A percentile compares a stretch with the other conserved stretches of the same genome.
Conservation (phyloP, 2,329 filamentous ascomycete genomes). For the Fusarium sp. region DNA sequence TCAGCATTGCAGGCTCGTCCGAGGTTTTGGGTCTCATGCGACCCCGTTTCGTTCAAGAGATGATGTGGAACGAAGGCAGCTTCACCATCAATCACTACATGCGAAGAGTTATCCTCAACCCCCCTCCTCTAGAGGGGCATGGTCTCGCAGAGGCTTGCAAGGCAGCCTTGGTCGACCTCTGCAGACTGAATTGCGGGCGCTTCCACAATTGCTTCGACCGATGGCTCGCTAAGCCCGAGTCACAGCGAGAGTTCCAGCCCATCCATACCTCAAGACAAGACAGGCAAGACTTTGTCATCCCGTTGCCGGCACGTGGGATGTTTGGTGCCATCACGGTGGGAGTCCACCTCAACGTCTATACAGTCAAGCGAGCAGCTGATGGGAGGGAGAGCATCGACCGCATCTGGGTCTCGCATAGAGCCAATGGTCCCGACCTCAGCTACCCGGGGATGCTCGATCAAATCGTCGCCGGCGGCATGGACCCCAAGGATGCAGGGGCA, state of each 20-base stretch:
- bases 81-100: constrained; percentile 19
- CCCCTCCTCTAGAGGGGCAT: constrained; percentile 33
- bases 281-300: constrained; percentile 42
- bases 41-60: constrained; percentile 17
- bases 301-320: constrained; percentile 47
- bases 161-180: constrained; percentile 37
- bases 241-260: constrained; percentile 42
- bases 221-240: constrained; percentile 39
- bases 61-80: constrained; percentile 26
- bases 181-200: constrained; percentile 40
- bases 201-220: constrained; percentile 41
- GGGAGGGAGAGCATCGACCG: constrained; percentile 32
- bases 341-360: constrained; percentile 51
- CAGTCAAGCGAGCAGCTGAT: constrained; percentile 34
- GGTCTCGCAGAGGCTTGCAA: constrained; percentile 11
- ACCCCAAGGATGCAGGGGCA: constrained; percentile 40
- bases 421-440: constrained; percentile 38
- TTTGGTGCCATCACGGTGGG: constrained; percentile 51
- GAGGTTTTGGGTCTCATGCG: constrained; percentile 37
- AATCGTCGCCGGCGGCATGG: constrained; percentile 51
- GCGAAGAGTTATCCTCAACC: constrained; percentile 35
- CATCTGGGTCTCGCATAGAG: constrained; percentile 50
- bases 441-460: constrained; percentile 51
- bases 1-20: constrained; percentile 29
- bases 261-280: constrained; percentile 41